phyloP scores from a whole-genome alignment of 768 basidiomycete species.

The Panus rudis region DNA sequence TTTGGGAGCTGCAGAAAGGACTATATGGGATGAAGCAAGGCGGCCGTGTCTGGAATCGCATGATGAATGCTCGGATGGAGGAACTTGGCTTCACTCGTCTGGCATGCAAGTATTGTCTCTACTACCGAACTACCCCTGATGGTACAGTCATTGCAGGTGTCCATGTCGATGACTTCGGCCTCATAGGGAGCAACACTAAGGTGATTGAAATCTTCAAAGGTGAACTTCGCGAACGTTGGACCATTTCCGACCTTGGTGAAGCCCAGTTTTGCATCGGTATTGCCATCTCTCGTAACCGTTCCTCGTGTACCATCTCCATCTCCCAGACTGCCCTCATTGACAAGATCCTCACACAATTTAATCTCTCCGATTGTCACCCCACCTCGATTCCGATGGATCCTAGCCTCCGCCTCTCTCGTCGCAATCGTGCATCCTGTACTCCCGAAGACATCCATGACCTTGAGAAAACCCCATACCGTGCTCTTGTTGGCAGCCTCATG shows the following conservation, averaged over 20 bases:
- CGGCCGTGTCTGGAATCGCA: conserved; percentile 25
- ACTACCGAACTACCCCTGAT: no score
- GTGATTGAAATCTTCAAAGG: no score
- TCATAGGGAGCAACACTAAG: no score
- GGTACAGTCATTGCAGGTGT: no score
- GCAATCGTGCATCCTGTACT: background rate
- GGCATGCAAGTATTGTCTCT: conserved; percentile 2
- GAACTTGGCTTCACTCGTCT: conserved; percentile 4
- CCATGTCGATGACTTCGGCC: conserved; percentile 5
- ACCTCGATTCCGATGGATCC: conserved; percentile 14
- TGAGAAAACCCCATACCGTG: background rate
- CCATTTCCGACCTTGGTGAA: conserved; percentile 29
- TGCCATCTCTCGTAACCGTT: conserved; percentile 23
- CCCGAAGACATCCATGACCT: background rate
- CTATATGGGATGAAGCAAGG: conserved; percentile 31
- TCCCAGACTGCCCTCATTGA: conserved; percentile 15
- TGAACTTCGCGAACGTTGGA: no score
- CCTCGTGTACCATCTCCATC: conserved; percentile 10
- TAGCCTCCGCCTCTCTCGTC: conserved; percentile 3
- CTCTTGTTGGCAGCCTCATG: background rate
- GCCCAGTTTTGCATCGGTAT: conserved; percentile 30
- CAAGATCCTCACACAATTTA: conserved; percentile 10
- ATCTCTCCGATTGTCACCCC: conserved; percentile 6
- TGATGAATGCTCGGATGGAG: conserved; percentile 2
- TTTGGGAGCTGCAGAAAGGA: conserved; percentile 18